Evolutionary conservation across 768 basidiomycete species (phyloP).

Genomic region (Mycena haematopus): DNA sequence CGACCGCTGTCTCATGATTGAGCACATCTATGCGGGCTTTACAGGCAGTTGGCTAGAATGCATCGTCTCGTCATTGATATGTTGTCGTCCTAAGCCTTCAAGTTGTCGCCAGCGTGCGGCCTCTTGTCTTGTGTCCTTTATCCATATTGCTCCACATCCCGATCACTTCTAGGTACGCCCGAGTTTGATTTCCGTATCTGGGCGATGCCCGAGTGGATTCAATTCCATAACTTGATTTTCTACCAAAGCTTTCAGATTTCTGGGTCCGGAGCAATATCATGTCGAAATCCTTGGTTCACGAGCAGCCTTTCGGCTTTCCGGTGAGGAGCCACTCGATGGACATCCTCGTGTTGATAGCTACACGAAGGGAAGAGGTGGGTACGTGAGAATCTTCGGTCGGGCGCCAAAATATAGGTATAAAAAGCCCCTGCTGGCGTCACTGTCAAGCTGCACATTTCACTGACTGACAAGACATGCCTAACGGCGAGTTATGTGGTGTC

Average conservation of each 20-base stretch:
- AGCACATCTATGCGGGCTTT: too few relatives aligned
- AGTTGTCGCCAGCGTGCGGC: neutral
- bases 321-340: too few relatives aligned
- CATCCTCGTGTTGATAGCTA: neutral
- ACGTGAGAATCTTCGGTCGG: slow-evolving; percentile 16
- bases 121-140: slow-evolving; percentile 1
- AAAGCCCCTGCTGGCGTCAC: neutral
- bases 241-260: neutral
- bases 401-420: slow-evolving; percentile 14
- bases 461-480: slow-evolving; percentile 15
- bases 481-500: slow-evolving; percentile 11
- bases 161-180: neutral
- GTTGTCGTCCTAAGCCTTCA: neutral
- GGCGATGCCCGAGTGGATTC: neutral
- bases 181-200: slow-evolving; percentile 10
- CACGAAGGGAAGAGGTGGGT: slow-evolving; percentile 12
- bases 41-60: too few relatives aligned
- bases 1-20: too few relatives aligned
- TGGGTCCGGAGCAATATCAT: neutral
- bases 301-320: too few relatives aligned
- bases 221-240: neutral
- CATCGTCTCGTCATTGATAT: too few relatives aligned
- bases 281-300: neutral
- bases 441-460: neutral
- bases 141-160: neutral